Evolutionary conservation across 2,329 filamentous ascomycete species (phyloP).

Genomic region (Alternaria tenuissima): DNA sequence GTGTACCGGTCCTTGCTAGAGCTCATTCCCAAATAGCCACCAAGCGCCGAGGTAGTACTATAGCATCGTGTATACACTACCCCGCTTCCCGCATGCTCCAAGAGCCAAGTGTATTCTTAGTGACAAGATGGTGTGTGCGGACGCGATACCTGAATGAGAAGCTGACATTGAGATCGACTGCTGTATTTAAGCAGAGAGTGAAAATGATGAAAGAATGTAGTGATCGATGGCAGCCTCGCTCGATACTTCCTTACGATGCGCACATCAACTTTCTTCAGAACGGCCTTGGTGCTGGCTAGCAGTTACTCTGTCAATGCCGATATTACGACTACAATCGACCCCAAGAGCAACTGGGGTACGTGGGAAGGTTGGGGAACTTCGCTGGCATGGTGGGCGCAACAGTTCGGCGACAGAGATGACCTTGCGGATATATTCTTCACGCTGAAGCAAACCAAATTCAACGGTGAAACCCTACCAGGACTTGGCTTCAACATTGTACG

Average conservation of each 20-base stretch:
- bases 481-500: constrained; percentile 16
- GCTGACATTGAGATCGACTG: background rate
- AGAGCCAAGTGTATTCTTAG: background rate
- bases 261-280: constrained; percentile 4
- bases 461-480: constrained; percentile 10
- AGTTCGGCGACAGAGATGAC: constrained; percentile 13
- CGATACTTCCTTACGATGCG: constrained; percentile 3
- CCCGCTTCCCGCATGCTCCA: constrained; percentile 2
- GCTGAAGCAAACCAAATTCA: constrained; percentile 8
- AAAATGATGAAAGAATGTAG: background rate
- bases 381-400: constrained; percentile 18
- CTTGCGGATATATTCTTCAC: constrained; percentile 18
- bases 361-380: constrained; percentile 20
- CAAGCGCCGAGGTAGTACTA: background rate
- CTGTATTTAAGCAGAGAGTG: background rate
- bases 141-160: constrained; percentile 1
- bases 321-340: constrained; percentile 9
- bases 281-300: constrained; percentile 8
- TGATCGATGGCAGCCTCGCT: background rate
- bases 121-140: constrained; percentile 1
- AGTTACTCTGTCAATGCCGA: constrained; percentile 10
- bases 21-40: background rate
- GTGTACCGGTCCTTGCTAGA: background rate
- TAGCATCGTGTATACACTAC: constrained; percentile 1
- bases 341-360: constrained; percentile 15